Evolutionary conservation across 306 rosid genomes (phyloP), one percentile per base, ranked within the genome.

Genomic region (Prunus mume): DNA sequence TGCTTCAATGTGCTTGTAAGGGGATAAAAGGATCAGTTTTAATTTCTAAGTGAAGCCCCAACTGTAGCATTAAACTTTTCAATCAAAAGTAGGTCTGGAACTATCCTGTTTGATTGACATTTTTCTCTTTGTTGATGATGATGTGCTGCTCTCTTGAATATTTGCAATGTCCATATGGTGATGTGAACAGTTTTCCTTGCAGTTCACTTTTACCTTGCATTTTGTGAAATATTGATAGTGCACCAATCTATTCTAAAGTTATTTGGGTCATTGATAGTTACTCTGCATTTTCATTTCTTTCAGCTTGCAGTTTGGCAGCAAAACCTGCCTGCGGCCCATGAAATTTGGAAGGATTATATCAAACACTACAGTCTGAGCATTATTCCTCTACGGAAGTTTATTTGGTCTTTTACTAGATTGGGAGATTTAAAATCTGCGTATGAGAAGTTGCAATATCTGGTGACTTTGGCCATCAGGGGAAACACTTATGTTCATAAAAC

Each of bases 231-330:
- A 18, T 17, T 18, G 11, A 17, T 5, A 32, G 32, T 55, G 34
- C 27, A 20, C 60, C 28, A 15, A 32, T 34, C 2, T 47, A 52
- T 60, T 50, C 5, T 18, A 15, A 27, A 27, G 3, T n/a, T 27
- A 55, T 5, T 20, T 1, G 68, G 65, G 45, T 80, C 45, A 43
- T 45, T 32, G 65, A 80, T 30, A 22, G 52, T 7, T 76, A 64
- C 50, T 43, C 54, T 4, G 27, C 20, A 6, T 41, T 32, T 61
- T 50, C 34, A 19, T 80, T 77, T 80, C 82, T 79, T 68, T 80
- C 89, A 93, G 98, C 82, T 93, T 88, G 96, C 96, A 83, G 98
- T 93, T 86, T 74, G 81, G 83, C 91, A 82, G 86, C 76, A 88
- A 82, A 87, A 87, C 86, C 79, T 87, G 84, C 76, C 90, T 78